Evolutionary conservation across 345 rosid species (phyloP).

Genomic region (Heritiera fomes): DNA sequence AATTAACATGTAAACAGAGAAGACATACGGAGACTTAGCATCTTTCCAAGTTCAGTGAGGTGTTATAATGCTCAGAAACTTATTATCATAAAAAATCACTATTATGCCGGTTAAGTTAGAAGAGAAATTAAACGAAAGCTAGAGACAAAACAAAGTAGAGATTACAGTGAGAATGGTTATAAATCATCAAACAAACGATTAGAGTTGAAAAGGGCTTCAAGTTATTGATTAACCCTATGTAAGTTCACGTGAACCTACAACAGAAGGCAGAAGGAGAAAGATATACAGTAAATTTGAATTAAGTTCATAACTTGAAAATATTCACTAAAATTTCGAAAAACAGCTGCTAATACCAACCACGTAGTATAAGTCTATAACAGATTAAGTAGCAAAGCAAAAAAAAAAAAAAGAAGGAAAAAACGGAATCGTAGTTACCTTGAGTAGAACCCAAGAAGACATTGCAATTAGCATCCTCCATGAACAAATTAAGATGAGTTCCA

Average conservation of each 20-base stretch:
- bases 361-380: background rate
- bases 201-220: background rate
- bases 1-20: background rate
- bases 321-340: background rate
- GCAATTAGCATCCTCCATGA: slow-evolving; percentile 52
- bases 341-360: background rate
- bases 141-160: background rate
- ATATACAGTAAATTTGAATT: background rate
- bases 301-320: background rate
- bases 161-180: background rate
- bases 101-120: background rate
- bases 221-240: background rate
- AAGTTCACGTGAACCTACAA: background rate
- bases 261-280: background rate
- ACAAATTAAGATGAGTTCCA: slow-evolving; percentile 50
- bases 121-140: background rate
- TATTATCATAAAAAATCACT: background rate
- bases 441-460: slow-evolving; percentile 70
- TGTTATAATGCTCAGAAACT: background rate
- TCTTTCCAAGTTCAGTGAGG: background rate
- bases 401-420: background rate
- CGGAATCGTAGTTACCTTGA: slow-evolving; percentile 41
- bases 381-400: background rate
- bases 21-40: background rate
- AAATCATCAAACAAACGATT: background rate